Percentiles rank a stretch among this genome's conserved stretches.
Evolutionary conservation across 2,329 filamentous ascomycete species (phyloP).

Genomic region (Aureobasidium melanogenum): DNA sequence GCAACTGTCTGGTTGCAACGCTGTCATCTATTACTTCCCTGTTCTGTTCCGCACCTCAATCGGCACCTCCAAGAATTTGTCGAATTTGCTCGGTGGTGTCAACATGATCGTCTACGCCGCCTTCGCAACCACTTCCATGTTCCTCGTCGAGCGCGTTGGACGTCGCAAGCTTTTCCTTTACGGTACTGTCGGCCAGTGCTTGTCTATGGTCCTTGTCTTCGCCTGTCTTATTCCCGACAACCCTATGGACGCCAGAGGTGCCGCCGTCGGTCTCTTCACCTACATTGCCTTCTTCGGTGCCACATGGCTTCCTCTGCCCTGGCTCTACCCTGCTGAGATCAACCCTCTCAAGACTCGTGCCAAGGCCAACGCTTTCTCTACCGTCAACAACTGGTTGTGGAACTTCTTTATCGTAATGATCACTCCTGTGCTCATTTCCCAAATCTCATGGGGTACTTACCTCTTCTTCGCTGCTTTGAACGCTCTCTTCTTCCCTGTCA

Average conservation of each 20-base stretch:
- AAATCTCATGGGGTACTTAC: conserved; percentile 33
- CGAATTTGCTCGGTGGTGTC: conserved; percentile 37
- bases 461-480: conserved; percentile 46
- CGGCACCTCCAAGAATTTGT: conserved; percentile 32
- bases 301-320: conserved; percentile 31
- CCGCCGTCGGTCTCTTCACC: conserved; percentile 56
- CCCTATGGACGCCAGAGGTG: conserved; percentile 28
- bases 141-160: conserved; percentile 54
- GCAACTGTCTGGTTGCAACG: conserved; percentile 48
- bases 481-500: conserved; percentile 43
- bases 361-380: conserved; percentile 47
- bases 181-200: conserved; percentile 41
- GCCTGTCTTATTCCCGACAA: conserved; percentile 32
- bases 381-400: conserved; percentile 47
- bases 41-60: conserved; percentile 43
- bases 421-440: conserved; percentile 29
- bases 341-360: conserved; percentile 47
- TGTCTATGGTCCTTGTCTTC: conserved; percentile 43
- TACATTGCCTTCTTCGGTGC: conserved; percentile 63
- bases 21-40: conserved; percentile 37
- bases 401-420: conserved; percentile 39
- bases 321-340: conserved; percentile 28
- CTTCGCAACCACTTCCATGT: conserved; percentile 53
- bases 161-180: conserved; percentile 36
- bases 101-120: conserved; percentile 50